phyloP scores from a whole-genome alignment of 2,329 filamentous ascomycete species.

The Botrytis sinoallii region DNA sequence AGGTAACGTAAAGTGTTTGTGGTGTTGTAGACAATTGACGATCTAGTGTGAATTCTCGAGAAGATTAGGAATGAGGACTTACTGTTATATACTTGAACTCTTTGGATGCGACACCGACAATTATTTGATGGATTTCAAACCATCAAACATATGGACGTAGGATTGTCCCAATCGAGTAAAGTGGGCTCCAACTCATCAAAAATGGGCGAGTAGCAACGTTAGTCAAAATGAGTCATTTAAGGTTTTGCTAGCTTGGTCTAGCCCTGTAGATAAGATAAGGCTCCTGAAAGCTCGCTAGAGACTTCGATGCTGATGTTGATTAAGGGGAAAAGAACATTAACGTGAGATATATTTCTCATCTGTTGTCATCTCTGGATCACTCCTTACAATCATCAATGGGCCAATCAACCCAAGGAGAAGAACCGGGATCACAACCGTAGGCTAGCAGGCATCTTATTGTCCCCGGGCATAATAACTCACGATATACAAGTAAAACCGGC shows the following conservation, averaged over 20 bases:
- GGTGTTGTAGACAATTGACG: background rate
- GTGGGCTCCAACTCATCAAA: background rate
- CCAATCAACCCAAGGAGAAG: background rate
- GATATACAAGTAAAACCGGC: background rate
- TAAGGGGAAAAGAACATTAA: background rate
- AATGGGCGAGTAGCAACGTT: too few relatives aligned
- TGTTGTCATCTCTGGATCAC: background rate
- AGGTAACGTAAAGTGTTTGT: background rate
- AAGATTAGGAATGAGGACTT: background rate
- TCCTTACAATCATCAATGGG: background rate
- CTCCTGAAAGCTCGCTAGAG: background rate
- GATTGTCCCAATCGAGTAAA: background rate
- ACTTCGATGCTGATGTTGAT: background rate
- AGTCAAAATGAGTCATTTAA: constrained; percentile 8
- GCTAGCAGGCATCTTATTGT: background rate
- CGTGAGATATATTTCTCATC: too few relatives aligned
- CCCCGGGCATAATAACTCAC: background rate
- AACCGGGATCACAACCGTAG: too few relatives aligned
- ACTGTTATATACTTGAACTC: background rate
- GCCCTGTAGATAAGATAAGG: background rate
- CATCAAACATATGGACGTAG: background rate
- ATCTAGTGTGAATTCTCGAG: background rate
- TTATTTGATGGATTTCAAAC: background rate
- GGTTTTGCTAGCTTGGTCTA: background rate
- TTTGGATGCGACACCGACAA: background rate